Conservation (phyloP, 805 yeast genomes). For the Candida orba region DNA sequence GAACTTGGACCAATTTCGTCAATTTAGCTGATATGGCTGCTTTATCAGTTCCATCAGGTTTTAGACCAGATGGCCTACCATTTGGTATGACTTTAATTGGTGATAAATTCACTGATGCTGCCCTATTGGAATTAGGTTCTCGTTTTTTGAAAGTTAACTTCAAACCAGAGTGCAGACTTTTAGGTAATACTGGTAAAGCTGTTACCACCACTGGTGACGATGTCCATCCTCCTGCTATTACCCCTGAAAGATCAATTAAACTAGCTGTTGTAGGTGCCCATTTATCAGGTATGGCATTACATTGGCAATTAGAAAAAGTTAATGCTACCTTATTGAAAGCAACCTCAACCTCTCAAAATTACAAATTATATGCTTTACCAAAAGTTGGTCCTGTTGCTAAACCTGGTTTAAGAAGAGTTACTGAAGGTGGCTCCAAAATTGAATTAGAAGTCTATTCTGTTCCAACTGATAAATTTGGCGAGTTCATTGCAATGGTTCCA, state of each 20-base stretch:
- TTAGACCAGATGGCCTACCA: slow-evolving; percentile 81
- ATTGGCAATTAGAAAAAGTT: slow-evolving; percentile 88
- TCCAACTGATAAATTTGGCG: slow-evolving; percentile 73
- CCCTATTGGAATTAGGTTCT: slow-evolving; percentile 76
- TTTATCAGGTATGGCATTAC: slow-evolving; percentile 76
- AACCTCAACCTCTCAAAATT: slow-evolving; percentile 64
- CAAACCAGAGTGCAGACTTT: slow-evolving; percentile 37
- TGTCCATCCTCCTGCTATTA: slow-evolving; percentile 39
- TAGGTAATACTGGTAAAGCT: slow-evolving; percentile 45
- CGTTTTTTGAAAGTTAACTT: slow-evolving; percentile 49
- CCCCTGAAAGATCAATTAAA: slow-evolving; percentile 27
- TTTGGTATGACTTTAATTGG: slow-evolving; percentile 85
- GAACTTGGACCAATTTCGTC: slow-evolving; percentile 97
- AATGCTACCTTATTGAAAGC: slow-evolving; percentile 62
- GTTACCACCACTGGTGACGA: slow-evolving; percentile 33
- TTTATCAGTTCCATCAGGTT: slow-evolving; percentile 85
- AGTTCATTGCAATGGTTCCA: slow-evolving; percentile 82
- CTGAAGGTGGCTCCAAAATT: slow-evolving; percentile 47
- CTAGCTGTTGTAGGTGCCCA: slow-evolving; percentile 98
- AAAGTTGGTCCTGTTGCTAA: slow-evolving; percentile 74
- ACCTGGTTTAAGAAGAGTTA: slow-evolving; percentile 75
- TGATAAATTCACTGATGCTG: slow-evolving; percentile 79
- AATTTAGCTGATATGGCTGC: slow-evolving; percentile 92
- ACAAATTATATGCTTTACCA: slow-evolving; percentile 78
- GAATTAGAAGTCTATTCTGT: slow-evolving; percentile 78